A percentile compares a stretch with the other conserved stretches of the same genome.
Conservation (phyloP, 176 grass and related monocot genomes). For the Carex myosuroides region DNA sequence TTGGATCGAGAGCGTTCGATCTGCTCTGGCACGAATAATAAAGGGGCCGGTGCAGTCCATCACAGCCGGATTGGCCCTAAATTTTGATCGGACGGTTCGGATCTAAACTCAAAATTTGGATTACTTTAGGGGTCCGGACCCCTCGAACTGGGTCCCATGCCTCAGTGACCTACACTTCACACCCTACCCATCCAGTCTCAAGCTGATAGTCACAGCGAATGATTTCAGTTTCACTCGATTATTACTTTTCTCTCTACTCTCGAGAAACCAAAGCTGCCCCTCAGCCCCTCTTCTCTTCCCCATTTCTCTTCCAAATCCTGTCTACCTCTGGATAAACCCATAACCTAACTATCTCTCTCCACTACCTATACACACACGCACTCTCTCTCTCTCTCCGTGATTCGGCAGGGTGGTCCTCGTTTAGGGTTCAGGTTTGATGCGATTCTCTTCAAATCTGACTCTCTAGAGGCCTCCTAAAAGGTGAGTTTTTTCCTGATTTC, state of each 20-base stretch:
- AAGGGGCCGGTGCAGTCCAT: too few species aligned
- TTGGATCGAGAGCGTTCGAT: too few species aligned
- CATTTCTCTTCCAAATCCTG: background rate
- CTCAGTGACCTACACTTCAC: background rate
- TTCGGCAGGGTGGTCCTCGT: background rate
- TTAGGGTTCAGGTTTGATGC: background rate
- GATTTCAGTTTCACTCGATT: slow-evolving; percentile 16
- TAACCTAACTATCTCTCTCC: background rate
- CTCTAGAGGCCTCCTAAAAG: background rate
- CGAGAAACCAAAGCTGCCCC: background rate
- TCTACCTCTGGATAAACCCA: background rate
- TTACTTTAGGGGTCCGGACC: too few species aligned
- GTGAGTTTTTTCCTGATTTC: slow-evolving; percentile 5
- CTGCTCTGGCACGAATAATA: too few species aligned
- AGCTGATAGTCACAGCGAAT: background rate
- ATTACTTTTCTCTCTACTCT: slow-evolving; percentile 3
- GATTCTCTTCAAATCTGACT: slow-evolving; percentile 6
- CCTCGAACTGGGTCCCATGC: background rate
- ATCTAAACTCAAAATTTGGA: too few species aligned
- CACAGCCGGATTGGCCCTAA: too few species aligned
- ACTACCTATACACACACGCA: background rate
- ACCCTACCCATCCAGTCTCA: background rate
- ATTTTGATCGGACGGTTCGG: too few species aligned
- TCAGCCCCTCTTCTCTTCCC: background rate
- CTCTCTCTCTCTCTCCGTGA: background rate